Evolutionary conservation across 495 filamentous ascomycete species (phyloP).

Genomic region (Wilcoxina mikolae): DNA sequence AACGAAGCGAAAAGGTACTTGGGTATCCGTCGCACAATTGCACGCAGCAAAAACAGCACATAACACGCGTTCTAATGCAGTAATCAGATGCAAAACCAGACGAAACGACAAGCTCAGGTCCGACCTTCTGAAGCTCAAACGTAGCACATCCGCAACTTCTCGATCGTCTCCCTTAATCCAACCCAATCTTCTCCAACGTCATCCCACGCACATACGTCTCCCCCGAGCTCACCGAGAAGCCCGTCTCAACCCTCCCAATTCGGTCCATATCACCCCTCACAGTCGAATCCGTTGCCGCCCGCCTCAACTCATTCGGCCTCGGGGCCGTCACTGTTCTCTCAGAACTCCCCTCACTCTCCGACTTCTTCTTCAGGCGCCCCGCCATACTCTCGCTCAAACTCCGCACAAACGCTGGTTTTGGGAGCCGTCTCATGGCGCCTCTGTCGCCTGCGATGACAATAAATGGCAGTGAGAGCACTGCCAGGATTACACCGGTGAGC

Average conservation of each 20-base stretch:
- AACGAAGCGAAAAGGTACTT: too few relatives aligned
- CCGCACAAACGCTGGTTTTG: constrained; percentile 15
- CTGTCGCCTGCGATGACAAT: constrained; percentile 23
- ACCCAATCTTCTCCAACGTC: constrained; percentile 16
- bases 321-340: not conserved
- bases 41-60: too few relatives aligned
- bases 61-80: too few relatives aligned
- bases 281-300: constrained; percentile 1
- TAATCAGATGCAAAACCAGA: too few relatives aligned
- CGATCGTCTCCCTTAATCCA: too few relatives aligned
- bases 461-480: constrained; percentile 22
- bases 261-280: constrained; percentile 2
- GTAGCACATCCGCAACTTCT: too few relatives aligned
- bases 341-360: constrained; percentile 5
- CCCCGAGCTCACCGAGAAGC: constrained; percentile 16
- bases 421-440: constrained; percentile 16
- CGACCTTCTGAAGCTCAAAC: too few relatives aligned
- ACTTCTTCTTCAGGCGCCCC: constrained; percentile 1
- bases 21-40: too few relatives aligned
- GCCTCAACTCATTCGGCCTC: constrained; percentile 7
- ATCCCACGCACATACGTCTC: constrained; percentile 23
- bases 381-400: constrained; percentile 1
- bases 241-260: constrained; percentile 17
- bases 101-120: too few relatives aligned
- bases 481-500: constrained; percentile 20